phyloP scores from a whole-genome alignment of 192 early-diverging fungal genomes.

The Umbelopsis isabellina region DNA sequence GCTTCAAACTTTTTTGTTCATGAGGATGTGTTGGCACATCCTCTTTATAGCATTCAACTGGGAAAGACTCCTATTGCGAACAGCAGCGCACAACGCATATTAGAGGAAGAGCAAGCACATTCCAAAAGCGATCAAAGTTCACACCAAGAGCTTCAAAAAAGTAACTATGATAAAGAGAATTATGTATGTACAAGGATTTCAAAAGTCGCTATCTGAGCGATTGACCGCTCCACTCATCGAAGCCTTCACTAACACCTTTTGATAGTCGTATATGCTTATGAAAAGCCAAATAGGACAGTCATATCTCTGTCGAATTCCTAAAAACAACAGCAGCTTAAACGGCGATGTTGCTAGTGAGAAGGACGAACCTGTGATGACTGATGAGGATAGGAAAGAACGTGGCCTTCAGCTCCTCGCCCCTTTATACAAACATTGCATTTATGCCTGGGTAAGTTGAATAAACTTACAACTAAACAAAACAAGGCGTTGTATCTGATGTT shows the following conservation, averaged over 20 bases:
- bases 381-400: conserved; percentile 31
- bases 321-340: neutral
- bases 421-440: conserved; percentile 51
- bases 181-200: too few relatives aligned
- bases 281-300: conserved; percentile 3
- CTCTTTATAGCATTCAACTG: neutral
- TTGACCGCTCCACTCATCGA: too few relatives aligned
- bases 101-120: neutral
- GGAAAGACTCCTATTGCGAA: conserved; percentile 1
- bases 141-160: neutral
- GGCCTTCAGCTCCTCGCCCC: conserved; percentile 64
- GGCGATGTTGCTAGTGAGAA: neutral
- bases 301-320: conserved; percentile 2
- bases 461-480: conserved; percentile 19
- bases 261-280: neutral
- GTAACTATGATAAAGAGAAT: neutral
- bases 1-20: conserved; percentile 16
- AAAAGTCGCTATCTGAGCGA: too few relatives aligned
- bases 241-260: too few relatives aligned
- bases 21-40: conserved; percentile 13
- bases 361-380: neutral
- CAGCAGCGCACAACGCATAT: neutral
- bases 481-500: neutral
- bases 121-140: neutral
- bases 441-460: conserved; percentile 29